A percentile compares a stretch with the other conserved stretches of the same genome.
Conservation (phyloP, 805 yeast genomes). For the Ogataea degrootiae region DNA sequence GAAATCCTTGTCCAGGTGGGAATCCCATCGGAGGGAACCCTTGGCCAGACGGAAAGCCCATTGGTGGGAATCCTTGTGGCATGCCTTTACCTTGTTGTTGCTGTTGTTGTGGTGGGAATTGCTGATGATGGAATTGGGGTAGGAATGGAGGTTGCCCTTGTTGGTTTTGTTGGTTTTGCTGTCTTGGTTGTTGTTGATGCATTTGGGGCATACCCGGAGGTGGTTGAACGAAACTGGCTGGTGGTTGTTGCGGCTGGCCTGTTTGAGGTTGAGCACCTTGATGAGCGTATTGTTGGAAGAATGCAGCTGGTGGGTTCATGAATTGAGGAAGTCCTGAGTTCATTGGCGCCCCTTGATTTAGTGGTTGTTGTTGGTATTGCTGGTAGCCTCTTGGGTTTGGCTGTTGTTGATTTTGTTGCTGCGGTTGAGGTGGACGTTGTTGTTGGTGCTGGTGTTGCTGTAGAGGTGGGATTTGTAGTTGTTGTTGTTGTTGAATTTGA, state of each 20-base stretch:
- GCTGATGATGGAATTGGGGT: background rate
- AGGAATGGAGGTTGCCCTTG: background rate
- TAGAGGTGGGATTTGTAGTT: slow-evolving; percentile 15
- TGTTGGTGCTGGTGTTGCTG: slow-evolving; percentile 12
- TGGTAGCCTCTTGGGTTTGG: slow-evolving; percentile 4
- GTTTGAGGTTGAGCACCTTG: background rate
- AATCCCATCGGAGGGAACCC: background rate
- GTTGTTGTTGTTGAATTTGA: slow-evolving; percentile 3
- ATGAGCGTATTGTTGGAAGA: background rate
- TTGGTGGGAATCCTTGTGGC: background rate
- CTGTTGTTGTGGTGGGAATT: background rate
- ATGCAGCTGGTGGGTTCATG: background rate
- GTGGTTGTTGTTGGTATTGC: background rate
- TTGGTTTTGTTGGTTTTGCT: background rate
- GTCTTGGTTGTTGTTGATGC: background rate
- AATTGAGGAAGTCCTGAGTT: background rate
- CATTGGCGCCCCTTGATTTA: background rate
- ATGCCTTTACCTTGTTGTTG: background rate
- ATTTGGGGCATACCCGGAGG: background rate
- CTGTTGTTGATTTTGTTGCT: slow-evolving; percentile 4
- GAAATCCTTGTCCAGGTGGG: too few relatives aligned
- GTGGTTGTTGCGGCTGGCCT: background rate
- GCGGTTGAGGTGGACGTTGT: slow-evolving; percentile 15
- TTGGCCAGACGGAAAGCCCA: slow-evolving; percentile 4
- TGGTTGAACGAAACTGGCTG: too few relatives aligned